Evolutionary conservation across 257 asterid genomes (phyloP), one percentile per base, ranked within the genome.

Genomic region (Solanum tacnaense): DNA sequence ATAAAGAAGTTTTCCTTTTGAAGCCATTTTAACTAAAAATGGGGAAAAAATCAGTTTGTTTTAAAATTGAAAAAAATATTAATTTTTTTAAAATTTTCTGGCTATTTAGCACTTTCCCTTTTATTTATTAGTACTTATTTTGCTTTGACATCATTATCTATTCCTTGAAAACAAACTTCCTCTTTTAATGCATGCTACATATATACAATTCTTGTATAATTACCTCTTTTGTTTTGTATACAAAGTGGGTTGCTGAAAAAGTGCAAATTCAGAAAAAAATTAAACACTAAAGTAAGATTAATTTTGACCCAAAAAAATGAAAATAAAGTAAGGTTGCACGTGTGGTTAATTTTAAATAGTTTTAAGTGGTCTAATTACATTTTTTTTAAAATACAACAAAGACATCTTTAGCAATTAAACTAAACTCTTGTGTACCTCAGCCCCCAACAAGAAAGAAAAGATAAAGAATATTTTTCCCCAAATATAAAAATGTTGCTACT

Each of bases 301-400:
- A 44, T 68, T 85, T 65, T 39, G 78, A 32, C 73, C 12, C 34
- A 9, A 27, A 85, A 27, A 25, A 39, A 68, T 27, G 31, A 4
- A 85, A 83, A 46, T 62, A 67, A 89, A 86, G 39, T 31, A 79
- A 20, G 12, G 35, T 70, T 84, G 87, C 91, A 89, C 88, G 88
- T 87, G 91, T 39, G 87, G 68, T 85, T 78, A 85, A 67, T 67
- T 68, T 34, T 4, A 31, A 86, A 72, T 38, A 84, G 35, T 27
- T 35, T 79, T 20, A 87, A 58, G 35, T 84, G 38, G 62, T 13
- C 18, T 68, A 84, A 36, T 72, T 44, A 21, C 62, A 68, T 27
- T 39, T 41, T 20, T 75, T 38, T n/a, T 0, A 23, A 12, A 81
- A 27, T 29, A 16, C 60, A 84, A 38, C 36, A 67, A 27, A 67